A percentile compares a stretch with the other conserved stretches of the same genome.
phyloP scores from a whole-genome alignment of 805 yeast genomes.

The Cyberlindnera mycetangii region DNA sequence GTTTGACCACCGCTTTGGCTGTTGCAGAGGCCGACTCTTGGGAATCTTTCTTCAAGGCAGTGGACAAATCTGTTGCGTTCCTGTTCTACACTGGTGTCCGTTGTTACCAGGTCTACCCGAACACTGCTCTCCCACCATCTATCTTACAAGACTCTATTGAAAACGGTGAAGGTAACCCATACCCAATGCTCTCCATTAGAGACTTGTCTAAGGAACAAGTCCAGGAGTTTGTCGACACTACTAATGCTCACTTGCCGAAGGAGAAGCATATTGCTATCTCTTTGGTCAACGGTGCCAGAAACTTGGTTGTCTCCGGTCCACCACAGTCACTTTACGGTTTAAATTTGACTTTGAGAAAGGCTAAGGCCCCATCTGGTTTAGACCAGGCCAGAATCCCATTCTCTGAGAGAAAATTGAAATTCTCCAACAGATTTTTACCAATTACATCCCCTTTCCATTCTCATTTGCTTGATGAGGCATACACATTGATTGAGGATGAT shows the following conservation, averaged over 20 bases:
- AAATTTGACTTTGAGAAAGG: slow-evolving; percentile 86
- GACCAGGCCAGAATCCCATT: slow-evolving; percentile 94
- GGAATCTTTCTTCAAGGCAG: slow-evolving; percentile 71
- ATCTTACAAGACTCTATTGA: slow-evolving; percentile 89
- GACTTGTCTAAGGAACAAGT: slow-evolving; percentile 82
- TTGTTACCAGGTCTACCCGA: slow-evolving; percentile 86
- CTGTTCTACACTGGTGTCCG: slow-evolving; percentile 93
- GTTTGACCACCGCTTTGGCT: slow-evolving; percentile 90
- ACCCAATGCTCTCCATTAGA: slow-evolving; percentile 95
- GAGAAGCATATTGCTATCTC: slow-evolving; percentile 91
- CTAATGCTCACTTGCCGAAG: slow-evolving; percentile 89
- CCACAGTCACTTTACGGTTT: slow-evolving; percentile 97
- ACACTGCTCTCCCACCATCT: slow-evolving; percentile 91
- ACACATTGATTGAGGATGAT: slow-evolving; percentile 62
- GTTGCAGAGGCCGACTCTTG: slow-evolving; percentile 80
- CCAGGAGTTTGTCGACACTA: slow-evolving; percentile 71
- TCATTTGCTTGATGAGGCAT: slow-evolving; percentile 73
- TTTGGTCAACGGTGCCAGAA: slow-evolving; percentile 91
- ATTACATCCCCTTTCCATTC: slow-evolving; percentile 97
- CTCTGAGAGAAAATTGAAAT: slow-evolving; percentile 90
- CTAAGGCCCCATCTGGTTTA: slow-evolving; percentile 90
- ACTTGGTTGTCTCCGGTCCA: slow-evolving; percentile 94
- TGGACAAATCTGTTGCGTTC: slow-evolving; percentile 77
- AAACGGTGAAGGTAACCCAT: slow-evolving; percentile 93
- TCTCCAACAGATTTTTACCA: slow-evolving; percentile 91